Conservation (phyloP, 495 filamentous ascomycete genomes). For the Polyplosphaeria fusca region DNA sequence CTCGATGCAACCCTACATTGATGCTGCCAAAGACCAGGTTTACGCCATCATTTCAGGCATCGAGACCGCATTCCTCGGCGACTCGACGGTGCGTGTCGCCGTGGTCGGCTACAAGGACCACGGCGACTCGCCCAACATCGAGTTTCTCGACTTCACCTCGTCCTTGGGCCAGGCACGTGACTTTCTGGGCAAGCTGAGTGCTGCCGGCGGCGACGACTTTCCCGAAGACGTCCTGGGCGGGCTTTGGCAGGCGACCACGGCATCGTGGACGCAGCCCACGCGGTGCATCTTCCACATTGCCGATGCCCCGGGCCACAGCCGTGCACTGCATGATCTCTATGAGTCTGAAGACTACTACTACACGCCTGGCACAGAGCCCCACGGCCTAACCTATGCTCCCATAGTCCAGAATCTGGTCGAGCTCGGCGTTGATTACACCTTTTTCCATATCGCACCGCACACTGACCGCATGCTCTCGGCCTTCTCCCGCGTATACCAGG, state of each 20-base stretch:
- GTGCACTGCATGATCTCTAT: conserved; percentile 27
- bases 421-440: conserved; percentile 41
- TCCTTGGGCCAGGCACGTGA: conserved; percentile 14
- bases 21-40: conserved; percentile 41
- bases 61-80: conserved; percentile 36
- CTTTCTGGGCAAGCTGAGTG: conserved; percentile 32
- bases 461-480: conserved; percentile 40
- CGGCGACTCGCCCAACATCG: conserved; percentile 32
- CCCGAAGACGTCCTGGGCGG: conserved; percentile 43
- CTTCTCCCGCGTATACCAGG: conserved; percentile 36
- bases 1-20: conserved; percentile 40
- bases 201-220: conserved; percentile 35
- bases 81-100: conserved; percentile 39
- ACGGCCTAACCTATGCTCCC: conserved; percentile 35
- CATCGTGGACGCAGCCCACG: conserved; percentile 40
- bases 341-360: conserved; percentile 25
- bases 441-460: conserved; percentile 36
- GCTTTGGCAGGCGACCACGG: conserved; percentile 33
- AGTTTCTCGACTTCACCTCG: conserved; percentile 43
- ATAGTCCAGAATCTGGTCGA: conserved; percentile 36
- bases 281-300: conserved; percentile 44
- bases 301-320: conserved; percentile 42
- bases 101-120: conserved; percentile 45
- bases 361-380: conserved; percentile 38
- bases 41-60: conserved; percentile 41